Base-by-base conservation (phyloP, 2,329 filamentous ascomycete species). In the Aspergillus chevalieri region DNA sequence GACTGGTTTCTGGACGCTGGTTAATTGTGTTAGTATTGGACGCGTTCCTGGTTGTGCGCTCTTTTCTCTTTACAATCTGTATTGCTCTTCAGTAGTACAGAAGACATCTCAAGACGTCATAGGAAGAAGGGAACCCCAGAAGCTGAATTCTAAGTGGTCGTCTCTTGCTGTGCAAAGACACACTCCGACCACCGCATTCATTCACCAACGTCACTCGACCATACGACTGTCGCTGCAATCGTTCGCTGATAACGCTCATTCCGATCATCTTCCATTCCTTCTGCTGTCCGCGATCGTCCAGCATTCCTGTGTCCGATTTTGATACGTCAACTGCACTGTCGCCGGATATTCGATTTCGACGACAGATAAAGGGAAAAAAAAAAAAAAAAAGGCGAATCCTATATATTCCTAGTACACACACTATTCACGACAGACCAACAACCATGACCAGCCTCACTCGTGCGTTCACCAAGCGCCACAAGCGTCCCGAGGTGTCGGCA, bases 391-490 rank as follows among this genome's bases (percentile, higher is more conserved):
- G 41, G 9, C 17, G 41, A 58, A 47, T 44, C 43, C 47, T 46
- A 38, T 46, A 42, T 47, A 52, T 12, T 24, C 19, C 6, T 19
- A 24, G 19, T 14, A 14, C 19, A 24, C 10, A 8, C 8, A 44
- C 43, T 17, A 8, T 15, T 44, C 4, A 8, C n/a, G 24, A 44
- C 19, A 10, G 8, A 17, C 9, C 10, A 26, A 33, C 42, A 55
- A 60, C 50, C 52, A 73, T 71, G 68, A 66, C 70, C 44, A 64
- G 63, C 46, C 52, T 73, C 51, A 67, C 70, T 46, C 65, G 74
- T 59, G 74, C 73, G 24, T 74, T 77, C 52, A 77, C 74, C 51
- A 74, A 69, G 63, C 74, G 74, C 62, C 65, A 63, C 55, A 75
- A 72, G 61, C 70, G 70, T 46, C 68, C 69, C n/a, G 71, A 75